Percentiles rank a stretch among this genome's conserved stretches.
These are phyloP conservation scores for Sporothrix sp. DNA, from an alignment of 2,329 filamentous ascomycete genomes.

Conservation along the genomic window DNA sequence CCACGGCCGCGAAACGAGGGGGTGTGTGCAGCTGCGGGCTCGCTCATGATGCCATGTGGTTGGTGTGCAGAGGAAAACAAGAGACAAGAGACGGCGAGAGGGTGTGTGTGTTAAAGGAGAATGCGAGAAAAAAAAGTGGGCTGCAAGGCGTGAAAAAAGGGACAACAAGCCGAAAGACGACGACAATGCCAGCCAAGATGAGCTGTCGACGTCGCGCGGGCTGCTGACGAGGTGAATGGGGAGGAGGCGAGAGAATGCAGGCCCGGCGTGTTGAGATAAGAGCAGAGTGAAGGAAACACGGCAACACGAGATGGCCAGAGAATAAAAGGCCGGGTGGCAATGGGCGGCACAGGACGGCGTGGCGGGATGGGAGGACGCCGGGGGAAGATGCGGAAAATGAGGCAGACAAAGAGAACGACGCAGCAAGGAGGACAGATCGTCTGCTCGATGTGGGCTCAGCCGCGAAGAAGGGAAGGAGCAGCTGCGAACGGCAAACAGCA, in stretches of 20 bases:
- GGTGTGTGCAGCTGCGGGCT: constrained; percentile 10
- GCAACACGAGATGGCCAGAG: background rate
- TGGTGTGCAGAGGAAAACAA: background rate
- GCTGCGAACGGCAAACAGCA: background rate
- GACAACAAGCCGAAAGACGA: background rate
- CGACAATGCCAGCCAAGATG: background rate
- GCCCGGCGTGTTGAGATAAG: background rate
- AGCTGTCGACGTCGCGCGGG: background rate
- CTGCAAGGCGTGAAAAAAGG: constrained; percentile 1
- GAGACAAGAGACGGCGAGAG: background rate
- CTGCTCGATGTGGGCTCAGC: background rate
- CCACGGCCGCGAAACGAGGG: constrained; percentile 19
- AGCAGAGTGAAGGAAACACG: background rate
- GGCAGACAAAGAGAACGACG: background rate
- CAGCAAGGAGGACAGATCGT: too few species aligned
- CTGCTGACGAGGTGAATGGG: too few species aligned
- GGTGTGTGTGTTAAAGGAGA: background rate
- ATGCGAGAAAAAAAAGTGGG: constrained; percentile 1
- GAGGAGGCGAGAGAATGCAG: too few species aligned
- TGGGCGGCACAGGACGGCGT: background rate
- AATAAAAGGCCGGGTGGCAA: too few species aligned
- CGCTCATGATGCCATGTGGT: constrained; percentile 21
- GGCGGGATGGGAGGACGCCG: background rate
- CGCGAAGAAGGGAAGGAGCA: background rate
- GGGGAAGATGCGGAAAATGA: background rate